Conservation (phyloP, 2,329 filamentous ascomycete species). For the Didymella exigua region DNA sequence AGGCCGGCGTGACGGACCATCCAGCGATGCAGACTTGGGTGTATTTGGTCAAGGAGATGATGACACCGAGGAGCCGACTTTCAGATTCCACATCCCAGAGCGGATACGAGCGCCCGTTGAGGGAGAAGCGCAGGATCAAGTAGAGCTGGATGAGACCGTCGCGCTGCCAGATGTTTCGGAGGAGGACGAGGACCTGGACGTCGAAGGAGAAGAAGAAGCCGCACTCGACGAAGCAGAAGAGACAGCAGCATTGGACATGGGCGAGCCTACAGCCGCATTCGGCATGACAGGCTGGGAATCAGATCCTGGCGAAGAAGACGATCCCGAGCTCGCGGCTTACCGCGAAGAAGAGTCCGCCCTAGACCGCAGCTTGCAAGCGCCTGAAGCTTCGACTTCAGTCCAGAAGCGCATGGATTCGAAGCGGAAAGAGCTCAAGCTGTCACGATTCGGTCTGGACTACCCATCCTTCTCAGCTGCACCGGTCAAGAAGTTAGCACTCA, state of each 20-base stretch:
- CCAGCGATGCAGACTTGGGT: slow-evolving; percentile 40
- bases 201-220: slow-evolving; percentile 1
- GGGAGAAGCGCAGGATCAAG: slow-evolving; percentile 20
- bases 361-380: slow-evolving; percentile 42
- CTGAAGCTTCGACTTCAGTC: slow-evolving; percentile 24
- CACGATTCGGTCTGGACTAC: slow-evolving; percentile 75
- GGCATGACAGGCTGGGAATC: slow-evolving; percentile 42
- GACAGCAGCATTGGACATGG: slow-evolving; percentile 27
- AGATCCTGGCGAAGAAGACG: slow-evolving; percentile 31
- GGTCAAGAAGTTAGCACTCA: slow-evolving; percentile 73
- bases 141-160: slow-evolving; percentile 17
- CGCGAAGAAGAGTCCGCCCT: slow-evolving; percentile 44
- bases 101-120: slow-evolving; percentile 33
- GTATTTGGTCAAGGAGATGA: slow-evolving; percentile 43
- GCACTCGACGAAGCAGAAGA: slow-evolving; percentile 43
- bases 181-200: background rate
- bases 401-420: slow-evolving; percentile 31
- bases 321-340: slow-evolving; percentile 41
- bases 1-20: slow-evolving; percentile 36
- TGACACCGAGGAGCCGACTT: slow-evolving; percentile 47
- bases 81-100: slow-evolving; percentile 47
- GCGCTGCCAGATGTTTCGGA: slow-evolving; percentile 13
- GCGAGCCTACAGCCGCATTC: slow-evolving; percentile 22
- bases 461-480: slow-evolving; percentile 74
- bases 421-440: slow-evolving; percentile 63